Evolutionary conservation across 148 eudicot species (phyloP).

Genomic region (Vaccinium darrowii): DNA sequence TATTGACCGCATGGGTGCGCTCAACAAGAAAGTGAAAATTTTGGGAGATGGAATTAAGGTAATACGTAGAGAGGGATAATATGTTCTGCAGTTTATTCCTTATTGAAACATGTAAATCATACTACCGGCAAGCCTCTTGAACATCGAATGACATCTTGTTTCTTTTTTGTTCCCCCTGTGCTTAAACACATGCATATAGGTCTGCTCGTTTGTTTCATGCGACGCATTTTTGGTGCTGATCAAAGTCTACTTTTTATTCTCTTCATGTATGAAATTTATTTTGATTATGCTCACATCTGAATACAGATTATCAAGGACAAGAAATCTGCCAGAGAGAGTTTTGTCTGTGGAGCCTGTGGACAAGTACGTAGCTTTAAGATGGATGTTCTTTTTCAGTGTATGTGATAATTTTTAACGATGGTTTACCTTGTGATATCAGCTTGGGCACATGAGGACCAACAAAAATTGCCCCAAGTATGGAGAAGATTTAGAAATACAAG

Average conservation of each 20-base stretch:
- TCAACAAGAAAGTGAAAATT: constrained; percentile 74
- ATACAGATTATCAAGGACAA: constrained; percentile 69
- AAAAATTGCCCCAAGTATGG: constrained; percentile 89
- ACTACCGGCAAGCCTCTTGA: not conserved
- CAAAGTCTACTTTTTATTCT: not conserved
- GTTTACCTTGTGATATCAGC: constrained; percentile 39
- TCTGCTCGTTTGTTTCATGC: not conserved
- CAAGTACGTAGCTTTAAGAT: constrained; percentile 55
- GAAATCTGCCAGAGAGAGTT: constrained; percentile 94
- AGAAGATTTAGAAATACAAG: constrained; percentile 64
- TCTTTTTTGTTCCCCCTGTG: not conserved
- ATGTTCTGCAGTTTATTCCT: not conserved
- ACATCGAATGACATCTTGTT: constrained; percentile 3
- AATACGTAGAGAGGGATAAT: not conserved
- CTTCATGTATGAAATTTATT: not conserved
- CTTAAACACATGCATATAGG: not conserved
- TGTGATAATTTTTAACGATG: not conserved
- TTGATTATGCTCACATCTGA: constrained; percentile 17
- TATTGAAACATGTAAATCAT: not conserved
- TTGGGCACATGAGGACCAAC: constrained; percentile 97
- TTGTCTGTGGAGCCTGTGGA: constrained; percentile 97
- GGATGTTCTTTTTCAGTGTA: not conserved
- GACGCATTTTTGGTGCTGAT: not conserved
- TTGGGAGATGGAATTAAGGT: constrained; percentile 73
- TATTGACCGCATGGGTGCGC: constrained; percentile 40